Percentiles rank a stretch among this genome's conserved stretches.
Conservation (phyloP, 106 monocot genomes). For the Xerophyta viscosa region DNA sequence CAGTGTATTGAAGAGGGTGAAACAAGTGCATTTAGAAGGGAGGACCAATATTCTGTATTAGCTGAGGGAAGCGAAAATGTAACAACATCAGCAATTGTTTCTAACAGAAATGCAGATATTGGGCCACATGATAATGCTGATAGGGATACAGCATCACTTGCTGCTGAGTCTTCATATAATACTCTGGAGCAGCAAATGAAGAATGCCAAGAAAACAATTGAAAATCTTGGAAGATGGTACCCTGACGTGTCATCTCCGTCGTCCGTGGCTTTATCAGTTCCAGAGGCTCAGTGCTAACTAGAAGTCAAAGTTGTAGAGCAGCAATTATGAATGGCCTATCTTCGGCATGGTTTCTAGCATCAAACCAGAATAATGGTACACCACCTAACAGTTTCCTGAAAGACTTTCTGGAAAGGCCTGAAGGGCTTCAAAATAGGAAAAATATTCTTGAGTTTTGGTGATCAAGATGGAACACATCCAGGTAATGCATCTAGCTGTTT, state of each 20-base stretch:
- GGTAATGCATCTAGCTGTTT: constrained; percentile 2
- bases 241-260: constrained; percentile 21
- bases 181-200: constrained; percentile 73
- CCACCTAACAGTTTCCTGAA: constrained; percentile 52
- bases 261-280: constrained; percentile 23
- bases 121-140: neutral
- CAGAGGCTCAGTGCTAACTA: constrained; percentile 21
- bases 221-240: constrained; percentile 25
- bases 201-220: constrained; percentile 28
- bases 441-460: constrained; percentile 28
- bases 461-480: constrained; percentile 25
- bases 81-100: constrained; percentile 1
- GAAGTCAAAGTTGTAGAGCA: constrained; percentile 76
- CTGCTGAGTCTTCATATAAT: constrained; percentile 17
- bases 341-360: constrained; percentile 33
- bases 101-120: constrained; percentile 3
- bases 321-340: constrained; percentile 14
- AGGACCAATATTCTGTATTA: constrained; percentile 6
- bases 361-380: constrained; percentile 34
- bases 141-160: constrained; percentile 8
- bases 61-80: constrained; percentile 15
- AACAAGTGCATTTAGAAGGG: constrained; percentile 20
- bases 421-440: constrained; percentile 27
- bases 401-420: constrained; percentile 51
- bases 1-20: constrained; percentile 72